These are phyloP conservation scores for Adansonia grandidieri DNA, from an alignment of 441 rosid genomes.

Conservation along the genomic window DNA sequence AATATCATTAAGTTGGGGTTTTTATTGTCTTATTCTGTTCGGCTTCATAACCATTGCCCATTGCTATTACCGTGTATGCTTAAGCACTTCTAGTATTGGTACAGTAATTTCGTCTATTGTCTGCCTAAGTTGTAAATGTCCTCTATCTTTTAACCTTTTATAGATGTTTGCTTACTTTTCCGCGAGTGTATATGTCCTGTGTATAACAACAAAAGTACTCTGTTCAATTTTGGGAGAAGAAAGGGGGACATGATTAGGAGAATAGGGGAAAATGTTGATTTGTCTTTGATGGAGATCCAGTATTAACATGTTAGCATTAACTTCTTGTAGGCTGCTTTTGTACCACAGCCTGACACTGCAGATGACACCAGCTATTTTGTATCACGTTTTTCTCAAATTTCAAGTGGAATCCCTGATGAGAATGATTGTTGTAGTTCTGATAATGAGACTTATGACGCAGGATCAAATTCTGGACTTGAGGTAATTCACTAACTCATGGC, in stretches of 20 bases:
- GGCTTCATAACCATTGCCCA: not conserved
- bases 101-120: not conserved
- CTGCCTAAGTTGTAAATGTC: not conserved
- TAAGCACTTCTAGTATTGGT: not conserved
- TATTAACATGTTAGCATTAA: conserved; percentile 11
- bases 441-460: conserved; percentile 37
- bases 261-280: not conserved
- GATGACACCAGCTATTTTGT: conserved; percentile 84
- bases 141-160: not conserved
- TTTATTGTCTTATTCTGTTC: not conserved
- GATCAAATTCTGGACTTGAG: conserved; percentile 59
- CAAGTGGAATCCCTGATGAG: conserved; percentile 44
- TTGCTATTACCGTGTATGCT: not conserved
- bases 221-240: conserved; percentile 2
- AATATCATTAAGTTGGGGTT: not conserved
- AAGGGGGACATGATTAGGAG: not conserved
- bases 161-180: not conserved
- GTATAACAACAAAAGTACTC: conserved; percentile 6
- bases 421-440: conserved; percentile 48
- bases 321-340: conserved; percentile 69
- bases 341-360: conserved; percentile 64
- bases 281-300: not conserved
- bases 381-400: conserved; percentile 54
- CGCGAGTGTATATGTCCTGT: not conserved
- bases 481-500: conserved; percentile 34